Evolutionary conservation across 2,329 filamentous ascomycete genomes (phyloP), one percentile per base, ranked within the genome.

Genomic region (Calonectria hongkongensis): DNA sequence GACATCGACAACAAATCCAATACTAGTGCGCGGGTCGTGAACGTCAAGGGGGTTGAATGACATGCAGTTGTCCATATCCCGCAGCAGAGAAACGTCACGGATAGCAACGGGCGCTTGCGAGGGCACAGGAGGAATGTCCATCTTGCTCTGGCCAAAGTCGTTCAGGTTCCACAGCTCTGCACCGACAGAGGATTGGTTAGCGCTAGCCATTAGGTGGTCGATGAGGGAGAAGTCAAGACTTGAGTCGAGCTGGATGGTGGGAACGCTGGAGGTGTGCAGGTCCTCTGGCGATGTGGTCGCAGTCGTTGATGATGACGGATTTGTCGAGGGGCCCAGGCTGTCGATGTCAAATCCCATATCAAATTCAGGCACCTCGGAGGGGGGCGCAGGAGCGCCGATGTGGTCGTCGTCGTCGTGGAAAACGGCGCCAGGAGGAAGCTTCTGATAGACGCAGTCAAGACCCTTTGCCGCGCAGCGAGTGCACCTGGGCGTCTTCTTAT

Each of bases 401-500:
- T 75, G 68, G 71, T 76, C 50, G 81, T 75, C 69, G 71, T 76
- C 50, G 81, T 78, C 73, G 72, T 76, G 74, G 68, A 75, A 74
- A 18, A 27, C 60, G n/a, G 72, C 66, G 12, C 76, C 77, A 15
- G 78, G 80, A 50, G 80, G 84, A 51, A 82, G 73, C 68, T 80
- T 82, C 79, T 83, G 83, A 70, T 88, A 88, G 33, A 86, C 78
- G 76, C 86, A 88, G 50, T 82, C 80, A 66, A 85, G 82, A 21
- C 83, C 82, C 79, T 85, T 86, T 76, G 82, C 83, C 4, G 81
- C 81, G 76, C 86, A 88, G 65, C 86, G 85, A 27, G 83, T 83
- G 77, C 86, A 88, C 56, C 81, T 79, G 18, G 87, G 86, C 10
- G 80, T 81, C 56, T 79, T 82, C 82, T 88, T 87, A 78, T 88